Base-by-base conservation (phyloP, 192 early-diverging fungal species). In the Coemansia sp. region DNA sequence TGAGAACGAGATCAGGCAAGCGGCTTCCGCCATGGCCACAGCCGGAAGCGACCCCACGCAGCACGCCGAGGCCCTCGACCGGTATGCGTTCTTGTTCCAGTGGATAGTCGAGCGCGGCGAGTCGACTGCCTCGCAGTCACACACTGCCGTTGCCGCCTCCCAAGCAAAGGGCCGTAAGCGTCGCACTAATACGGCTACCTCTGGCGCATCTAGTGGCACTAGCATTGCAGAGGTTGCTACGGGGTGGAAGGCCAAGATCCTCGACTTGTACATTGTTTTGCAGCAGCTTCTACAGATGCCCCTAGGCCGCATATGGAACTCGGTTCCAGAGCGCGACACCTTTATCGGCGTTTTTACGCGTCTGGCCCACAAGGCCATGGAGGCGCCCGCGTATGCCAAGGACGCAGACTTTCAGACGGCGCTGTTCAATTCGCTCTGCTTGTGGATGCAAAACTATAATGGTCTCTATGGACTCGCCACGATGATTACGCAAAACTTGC, bases 81-180 rank as follows among this genome's bases (percentile, higher is more conserved):
- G 93, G 66, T 97, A 95, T 64, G 89, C 89, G 4, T 97, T 93
- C 66, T 59, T 94, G 53, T 76, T 94, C 54, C 88, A 92, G 64
- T 97, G 95, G 94, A 77, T 91, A 14, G 77, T 96, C 40, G 85
- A 86, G 51, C 69, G 84, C 7, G 89, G 86, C 51, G 91, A 93
- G 73, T 84, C 87, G 14, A 85, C 84, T 41, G 78, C 77, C 14
- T 77, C 79, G 66, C 71, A 71, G 68, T 68, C 60, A 31, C 63
- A 62, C 21, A 34, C 51, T 17, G 39, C 61, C 16, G 44, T 61
- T 8, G 62, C 65, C 11, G 36, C 34, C 21, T 34, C 70, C 3
- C 54, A 57, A 46, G 45, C 48, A 44, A 75, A 67, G 68, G 70
- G 59, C 35, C 77, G 75, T 46, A 75, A 77, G 67, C 74, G 78